Evolutionary conservation across 2,329 filamentous ascomycete genomes (phyloP).

Genomic region (Colletotrichum costaricense): DNA sequence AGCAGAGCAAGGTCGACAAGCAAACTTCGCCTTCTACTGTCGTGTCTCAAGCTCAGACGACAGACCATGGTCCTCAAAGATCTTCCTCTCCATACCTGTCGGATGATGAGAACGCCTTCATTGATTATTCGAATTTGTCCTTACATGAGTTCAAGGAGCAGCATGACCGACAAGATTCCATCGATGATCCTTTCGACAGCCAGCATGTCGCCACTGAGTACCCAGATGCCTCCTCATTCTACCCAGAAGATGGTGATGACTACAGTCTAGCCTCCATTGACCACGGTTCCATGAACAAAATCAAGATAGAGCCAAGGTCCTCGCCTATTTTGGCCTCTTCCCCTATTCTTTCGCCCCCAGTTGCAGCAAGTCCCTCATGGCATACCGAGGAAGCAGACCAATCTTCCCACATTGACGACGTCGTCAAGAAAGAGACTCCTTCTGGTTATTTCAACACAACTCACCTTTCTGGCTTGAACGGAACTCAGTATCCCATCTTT

Average conservation of each 20-base stretch:
- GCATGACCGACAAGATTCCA: background rate
- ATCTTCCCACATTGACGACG: constrained; percentile 25
- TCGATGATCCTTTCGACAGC: background rate
- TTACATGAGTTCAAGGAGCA: background rate
- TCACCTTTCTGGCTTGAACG: constrained; percentile 12
- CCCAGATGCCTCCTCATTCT: constrained; percentile 28
- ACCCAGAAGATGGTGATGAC: constrained; percentile 19
- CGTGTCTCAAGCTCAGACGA: background rate
- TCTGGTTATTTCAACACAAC: background rate
- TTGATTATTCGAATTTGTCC: constrained; percentile 13
- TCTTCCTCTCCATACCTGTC: constrained; percentile 1
- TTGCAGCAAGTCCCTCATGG: background rate
- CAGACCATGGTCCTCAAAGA: background rate
- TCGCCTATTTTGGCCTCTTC: constrained; percentile 13
- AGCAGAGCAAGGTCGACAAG: background rate
- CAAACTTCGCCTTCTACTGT: background rate
- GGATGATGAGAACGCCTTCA: constrained; percentile 15
- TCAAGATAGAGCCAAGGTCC: constrained; percentile 13
- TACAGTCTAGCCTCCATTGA: background rate
- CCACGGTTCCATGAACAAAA: background rate
- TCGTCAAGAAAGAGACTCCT: constrained; percentile 16
- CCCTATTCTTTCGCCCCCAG: background rate
- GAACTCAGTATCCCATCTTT: constrained; percentile 8
- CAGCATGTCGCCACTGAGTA: constrained; percentile 1
- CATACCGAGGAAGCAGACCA: background rate